A percentile compares a stretch with the other conserved stretches of the same genome.
Conservation (phyloP, 805 yeast species). For the Clavispora vitiphila region DNA sequence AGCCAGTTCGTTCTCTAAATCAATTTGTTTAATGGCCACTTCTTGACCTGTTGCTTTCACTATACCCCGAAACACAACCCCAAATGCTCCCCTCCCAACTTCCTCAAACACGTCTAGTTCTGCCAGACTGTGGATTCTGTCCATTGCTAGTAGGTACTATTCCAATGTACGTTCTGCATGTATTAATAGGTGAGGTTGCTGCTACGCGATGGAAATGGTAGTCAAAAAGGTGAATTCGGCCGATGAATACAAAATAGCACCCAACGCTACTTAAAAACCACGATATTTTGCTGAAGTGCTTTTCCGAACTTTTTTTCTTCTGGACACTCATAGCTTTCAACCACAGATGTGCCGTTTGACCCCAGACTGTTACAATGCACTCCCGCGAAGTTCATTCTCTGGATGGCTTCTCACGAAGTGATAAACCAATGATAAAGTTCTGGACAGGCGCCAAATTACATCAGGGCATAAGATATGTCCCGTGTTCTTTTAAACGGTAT, state of each 20-base stretch:
- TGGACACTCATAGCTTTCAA: no score
- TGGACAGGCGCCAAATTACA: neutral
- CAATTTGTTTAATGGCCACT: constrained; percentile 64
- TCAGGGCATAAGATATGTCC: neutral
- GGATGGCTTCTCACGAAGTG: neutral
- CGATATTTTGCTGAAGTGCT: no score
- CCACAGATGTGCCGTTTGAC: no score
- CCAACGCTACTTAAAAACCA: no score
- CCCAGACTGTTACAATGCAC: neutral
- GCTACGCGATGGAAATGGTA: no score
- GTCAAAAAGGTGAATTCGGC: no score
- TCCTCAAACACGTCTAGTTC: constrained; percentile 44
- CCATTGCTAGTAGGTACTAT: constrained; percentile 1
- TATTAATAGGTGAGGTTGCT: neutral
- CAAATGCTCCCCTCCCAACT: constrained; percentile 76
- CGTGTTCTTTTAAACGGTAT: neutral
- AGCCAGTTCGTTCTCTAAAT: constrained; percentile 57
- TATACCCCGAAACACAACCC: constrained; percentile 64
- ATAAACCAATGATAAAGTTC: neutral
- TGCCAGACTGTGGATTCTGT: constrained; percentile 26
- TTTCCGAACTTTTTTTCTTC: no score
- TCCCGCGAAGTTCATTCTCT: neutral
- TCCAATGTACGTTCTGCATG: neutral
- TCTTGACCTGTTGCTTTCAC: constrained; percentile 39
- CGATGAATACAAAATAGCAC: no score